Evolutionary conservation across 108 stramenopile genomes (phyloP), one percentile per base, ranked within the genome.

Genomic region (Pseudonitzschia multistriata): DNA sequence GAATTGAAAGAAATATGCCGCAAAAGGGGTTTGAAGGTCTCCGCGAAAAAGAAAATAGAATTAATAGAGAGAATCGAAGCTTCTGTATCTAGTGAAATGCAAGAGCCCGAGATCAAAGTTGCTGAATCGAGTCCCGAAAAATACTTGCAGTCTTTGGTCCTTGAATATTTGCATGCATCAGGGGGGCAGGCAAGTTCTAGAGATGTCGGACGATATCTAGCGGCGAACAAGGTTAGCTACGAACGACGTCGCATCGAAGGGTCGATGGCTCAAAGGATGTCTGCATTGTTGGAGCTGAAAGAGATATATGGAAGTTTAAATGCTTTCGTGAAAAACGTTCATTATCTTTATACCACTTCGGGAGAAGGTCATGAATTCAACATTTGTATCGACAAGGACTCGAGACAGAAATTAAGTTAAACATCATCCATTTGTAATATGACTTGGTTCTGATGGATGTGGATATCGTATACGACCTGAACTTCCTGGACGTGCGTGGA

Each of bases 141-240:
- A 49, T 79, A 90, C 57, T 64, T 90, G n/a, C 74, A 85, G 65
- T 64, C 50, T 31, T 64, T 89, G 15, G 56, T 90, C 11, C 55
- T 65, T 29, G 89, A 93, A 71, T 93, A 87, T 64, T 36, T 90
- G 17, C 55, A 68, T 22, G 89, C 88, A 19, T 81, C 77, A 64
- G 89, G 89, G n/a, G 89, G 92, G 14, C 22, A 67, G 42, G 92
- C 89, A 10, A 78, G 78, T 45, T 86, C 85, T 4, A 67, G 92
- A 65, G 87, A 90, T 59, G 73, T 93, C 52, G 92, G 92, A 6
- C 77, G 92, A 22, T 93, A 93, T 76, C 42, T 81, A 30, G 70
- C 68, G 27, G 69, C 68, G 6, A 73, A 76, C 68, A 74, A 72
- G 33, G 59, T 71, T 31, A 74, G 73, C 47, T 21, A 55, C 35